Evolutionary conservation across 768 basidiomycete genomes (phyloP), one percentile per base, ranked within the genome.

Genomic region (Pleurotus platypus): DNA sequence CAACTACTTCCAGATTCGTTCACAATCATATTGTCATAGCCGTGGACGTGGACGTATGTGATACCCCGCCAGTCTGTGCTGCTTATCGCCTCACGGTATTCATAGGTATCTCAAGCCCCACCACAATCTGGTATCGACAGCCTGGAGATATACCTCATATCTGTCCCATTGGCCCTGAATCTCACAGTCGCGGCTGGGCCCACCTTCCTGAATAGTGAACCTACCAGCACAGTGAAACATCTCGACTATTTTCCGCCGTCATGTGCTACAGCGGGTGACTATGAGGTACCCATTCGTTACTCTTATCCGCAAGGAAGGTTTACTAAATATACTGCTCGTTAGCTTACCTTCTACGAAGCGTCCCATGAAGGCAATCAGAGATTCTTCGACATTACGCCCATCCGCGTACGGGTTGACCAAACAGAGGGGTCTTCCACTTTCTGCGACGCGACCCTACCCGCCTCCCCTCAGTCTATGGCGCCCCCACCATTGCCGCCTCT

Each of bases 341-440:
- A 82, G 79, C 62, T 79, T 37, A 80, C 78, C 1, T 69, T 78
- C 51, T 80, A 80, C 59, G 80, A 82, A 59, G 58, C 62, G 2
- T 73, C 74, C 2, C 65, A 67, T 22, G 64, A 75, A 38, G 65
- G 75, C 35, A 65, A 64, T 26, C 47, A 64, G 18, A 60, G 61
- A 11, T 71, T 63, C 57, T 79, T 76, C 57, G 63, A 70, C 18
- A 78, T 79, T 56, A 78, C 76, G 12, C 68, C 74, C 3, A 65
- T 80, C 20, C 68, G 73, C 2, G 63, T 78, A 11, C 64, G 63
- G 2, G 64, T 80, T 27, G 55, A 66, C 26, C 75, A 75, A 18
- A 54, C 37, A 56, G 39, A 59, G 15, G 61, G 56, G 40, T 63
- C 64, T 20, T 61, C 68, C 9, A 61, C 51, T 22, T 42, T 59